Percentiles rank a stretch among this genome's conserved stretches.
phyloP scores from a whole-genome alignment of 371 early-diverging fungal genomes.

The Mucor velutinosus region DNA sequence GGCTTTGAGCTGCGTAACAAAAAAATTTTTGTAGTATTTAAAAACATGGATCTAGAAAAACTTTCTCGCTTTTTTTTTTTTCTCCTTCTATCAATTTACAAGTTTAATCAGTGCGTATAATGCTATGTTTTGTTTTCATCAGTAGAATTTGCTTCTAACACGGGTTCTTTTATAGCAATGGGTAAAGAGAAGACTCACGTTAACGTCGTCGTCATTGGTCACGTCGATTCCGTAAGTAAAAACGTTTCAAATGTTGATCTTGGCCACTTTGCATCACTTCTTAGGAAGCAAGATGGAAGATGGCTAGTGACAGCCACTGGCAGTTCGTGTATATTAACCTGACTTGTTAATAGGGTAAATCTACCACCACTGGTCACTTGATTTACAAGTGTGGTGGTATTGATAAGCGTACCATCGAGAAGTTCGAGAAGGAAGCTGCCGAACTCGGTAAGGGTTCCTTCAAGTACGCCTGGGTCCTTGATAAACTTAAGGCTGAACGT shows the following conservation, averaged over 20 bases:
- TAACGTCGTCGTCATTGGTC: slow-evolving; percentile 99
- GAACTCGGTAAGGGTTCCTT: slow-evolving; percentile 99
- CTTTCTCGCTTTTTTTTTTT: slow-evolving; percentile 11
- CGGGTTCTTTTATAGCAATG: slow-evolving; percentile 63
- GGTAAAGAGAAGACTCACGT: slow-evolving; percentile 96
- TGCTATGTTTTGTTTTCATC: background rate
- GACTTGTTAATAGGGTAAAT: slow-evolving; percentile 39
- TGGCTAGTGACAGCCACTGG: no score
- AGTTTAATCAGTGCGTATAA: slow-evolving; percentile 12
- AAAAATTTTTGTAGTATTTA: slow-evolving; percentile 2
- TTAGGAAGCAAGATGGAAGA: no score
- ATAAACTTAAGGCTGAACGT: slow-evolving; percentile 98
- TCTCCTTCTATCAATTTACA: slow-evolving; percentile 8
- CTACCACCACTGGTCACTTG: slow-evolving; percentile 85
- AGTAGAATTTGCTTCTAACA: background rate
- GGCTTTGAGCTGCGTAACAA: slow-evolving; percentile 22
- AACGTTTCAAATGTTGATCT: background rate
- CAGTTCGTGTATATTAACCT: no score
- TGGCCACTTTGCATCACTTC: background rate
- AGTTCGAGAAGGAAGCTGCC: slow-evolving; percentile 99
- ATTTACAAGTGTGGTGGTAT: slow-evolving; percentile 99
- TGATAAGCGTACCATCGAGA: slow-evolving; percentile 98
- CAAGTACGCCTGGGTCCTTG: slow-evolving; percentile 97
- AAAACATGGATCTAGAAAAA: background rate
- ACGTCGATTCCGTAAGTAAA: slow-evolving; percentile 97